Conservation (phyloP, 176 grass and related monocot genomes). For the Cocos nucifera region DNA sequence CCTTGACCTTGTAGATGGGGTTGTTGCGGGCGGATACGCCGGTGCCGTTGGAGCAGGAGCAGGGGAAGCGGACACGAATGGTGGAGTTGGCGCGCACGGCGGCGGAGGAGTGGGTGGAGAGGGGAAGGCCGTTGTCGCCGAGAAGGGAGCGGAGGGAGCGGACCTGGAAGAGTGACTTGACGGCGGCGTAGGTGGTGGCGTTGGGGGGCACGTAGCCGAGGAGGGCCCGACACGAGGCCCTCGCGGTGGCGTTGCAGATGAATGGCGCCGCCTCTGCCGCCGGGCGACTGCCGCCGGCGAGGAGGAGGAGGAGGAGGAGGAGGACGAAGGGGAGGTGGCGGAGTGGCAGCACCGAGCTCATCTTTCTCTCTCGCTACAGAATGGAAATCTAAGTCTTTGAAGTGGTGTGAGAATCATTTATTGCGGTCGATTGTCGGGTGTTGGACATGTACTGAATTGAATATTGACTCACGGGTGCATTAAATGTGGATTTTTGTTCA, state of each 20-base stretch:
- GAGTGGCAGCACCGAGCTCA: not conserved
- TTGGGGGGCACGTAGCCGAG: conserved; percentile 60
- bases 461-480: no score
- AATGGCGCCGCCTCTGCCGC: conserved; percentile 29
- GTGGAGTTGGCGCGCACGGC: conserved; percentile 22
- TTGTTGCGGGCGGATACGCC: conserved; percentile 45
- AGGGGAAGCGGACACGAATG: conserved; percentile 65
- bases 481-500: no score
- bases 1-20: conserved; percentile 53
- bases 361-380: no score
- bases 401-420: no score
- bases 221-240: conserved; percentile 61
- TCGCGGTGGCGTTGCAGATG: conserved; percentile 43
- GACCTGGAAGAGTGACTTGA: conserved; percentile 70
- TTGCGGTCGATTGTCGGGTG: no score
- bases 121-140: conserved; percentile 51
- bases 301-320: conserved; percentile 4
- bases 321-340: not conserved
- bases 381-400: no score
- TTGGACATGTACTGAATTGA: no score
- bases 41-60: conserved; percentile 65
- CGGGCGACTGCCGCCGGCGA: not conserved
- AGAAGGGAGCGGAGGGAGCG: conserved; percentile 72
- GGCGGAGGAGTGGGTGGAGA: conserved; percentile 30
- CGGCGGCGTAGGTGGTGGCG: conserved; percentile 47